A percentile compares a stretch with the other conserved stretches of the same genome.
Conservation (phyloP, 164 flowering plant species). For the Taxillus chinensis region DNA sequence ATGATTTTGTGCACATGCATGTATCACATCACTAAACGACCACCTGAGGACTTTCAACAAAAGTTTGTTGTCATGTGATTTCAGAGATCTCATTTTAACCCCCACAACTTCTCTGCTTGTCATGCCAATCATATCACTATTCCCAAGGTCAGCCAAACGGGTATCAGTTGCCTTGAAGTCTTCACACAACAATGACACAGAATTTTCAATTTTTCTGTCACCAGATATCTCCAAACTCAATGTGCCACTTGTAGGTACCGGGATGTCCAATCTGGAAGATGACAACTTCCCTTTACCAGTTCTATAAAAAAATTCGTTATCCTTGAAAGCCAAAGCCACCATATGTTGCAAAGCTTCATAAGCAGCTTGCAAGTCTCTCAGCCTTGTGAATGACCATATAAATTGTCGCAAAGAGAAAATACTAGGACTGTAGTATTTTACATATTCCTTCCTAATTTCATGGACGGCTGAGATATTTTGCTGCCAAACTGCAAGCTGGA, state of each 20-base stretch:
- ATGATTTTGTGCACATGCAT: constrained; percentile 43
- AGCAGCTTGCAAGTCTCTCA: constrained; percentile 65
- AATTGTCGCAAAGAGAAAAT: constrained; percentile 44
- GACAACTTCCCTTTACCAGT: constrained; percentile 22
- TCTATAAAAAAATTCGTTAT: constrained; percentile 13
- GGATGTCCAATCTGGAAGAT: constrained; percentile 50
- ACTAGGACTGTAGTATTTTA: constrained; percentile 39
- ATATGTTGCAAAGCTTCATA: constrained; percentile 51
- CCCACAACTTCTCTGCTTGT: constrained; percentile 5
- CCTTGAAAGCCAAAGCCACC: constrained; percentile 42
- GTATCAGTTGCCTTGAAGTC: constrained; percentile 8
- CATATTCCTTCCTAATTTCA: constrained; percentile 60
- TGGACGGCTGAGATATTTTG: constrained; percentile 46
- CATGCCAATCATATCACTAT: constrained; percentile 4
- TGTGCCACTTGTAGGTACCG: constrained; percentile 36
- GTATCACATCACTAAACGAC: constrained; percentile 66
- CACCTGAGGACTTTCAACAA: constrained; percentile 38
- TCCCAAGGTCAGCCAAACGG: neutral
- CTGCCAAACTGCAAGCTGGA: constrained; percentile 82
- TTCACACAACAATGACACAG: constrained; percentile 5
- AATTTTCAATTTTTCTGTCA: constrained; percentile 11
- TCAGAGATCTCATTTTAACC: constrained; percentile 9
- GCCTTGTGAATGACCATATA: constrained; percentile 52
- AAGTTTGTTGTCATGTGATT: constrained; percentile 9
- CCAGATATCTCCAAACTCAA: constrained; percentile 6